These are phyloP conservation scores for Suhomyces prunicola DNA, from an alignment of 805 yeast genomes.

Conservation along the genomic window DNA sequence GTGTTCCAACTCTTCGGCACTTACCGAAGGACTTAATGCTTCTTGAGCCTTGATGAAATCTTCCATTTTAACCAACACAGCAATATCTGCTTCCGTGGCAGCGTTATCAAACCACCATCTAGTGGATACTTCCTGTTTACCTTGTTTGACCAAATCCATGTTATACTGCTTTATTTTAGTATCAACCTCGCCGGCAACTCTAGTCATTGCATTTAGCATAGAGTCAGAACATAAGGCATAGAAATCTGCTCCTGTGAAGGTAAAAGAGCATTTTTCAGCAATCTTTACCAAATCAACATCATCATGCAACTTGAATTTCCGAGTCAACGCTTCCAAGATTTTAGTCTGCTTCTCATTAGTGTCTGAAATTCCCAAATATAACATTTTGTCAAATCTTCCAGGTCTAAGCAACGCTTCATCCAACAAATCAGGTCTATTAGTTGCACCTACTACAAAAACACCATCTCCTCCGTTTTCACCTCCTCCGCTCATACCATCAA, in stretches of 20 bases:
- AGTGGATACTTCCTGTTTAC: constrained; percentile 50
- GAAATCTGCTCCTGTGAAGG: constrained; percentile 97
- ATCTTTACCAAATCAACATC: constrained; percentile 57
- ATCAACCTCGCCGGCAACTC: constrained; percentile 79
- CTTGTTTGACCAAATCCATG: constrained; percentile 20
- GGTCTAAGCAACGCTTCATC: constrained; percentile 94
- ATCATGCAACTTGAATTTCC: constrained; percentile 66
- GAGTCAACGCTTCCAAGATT: constrained; percentile 81
- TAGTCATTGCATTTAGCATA: constrained; percentile 92
- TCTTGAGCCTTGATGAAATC: constrained; percentile 78
- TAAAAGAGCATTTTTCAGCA: constrained; percentile 75
- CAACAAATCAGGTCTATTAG: constrained; percentile 90
- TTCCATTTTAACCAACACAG: constrained; percentile 61
- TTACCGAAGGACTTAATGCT: constrained; percentile 79
- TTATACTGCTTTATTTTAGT: constrained; percentile 55
- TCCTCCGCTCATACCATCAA: constrained; percentile 90
- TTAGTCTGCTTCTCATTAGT: constrained; percentile 85
- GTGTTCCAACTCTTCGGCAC: constrained; percentile 81
- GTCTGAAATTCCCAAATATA: constrained; percentile 89
- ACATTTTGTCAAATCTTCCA: constrained; percentile 92
- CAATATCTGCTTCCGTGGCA: constrained; percentile 63
- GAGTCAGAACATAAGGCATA: constrained; percentile 95
- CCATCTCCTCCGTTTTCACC: constrained; percentile 61
- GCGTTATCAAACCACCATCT: constrained; percentile 90
- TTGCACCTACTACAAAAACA: constrained; percentile 98